Percentiles rank a stretch among this genome's conserved stretches.
Conservation (phyloP, 1,284 basidiomycete species). For the Phylloboletellus chloephorus region DNA sequence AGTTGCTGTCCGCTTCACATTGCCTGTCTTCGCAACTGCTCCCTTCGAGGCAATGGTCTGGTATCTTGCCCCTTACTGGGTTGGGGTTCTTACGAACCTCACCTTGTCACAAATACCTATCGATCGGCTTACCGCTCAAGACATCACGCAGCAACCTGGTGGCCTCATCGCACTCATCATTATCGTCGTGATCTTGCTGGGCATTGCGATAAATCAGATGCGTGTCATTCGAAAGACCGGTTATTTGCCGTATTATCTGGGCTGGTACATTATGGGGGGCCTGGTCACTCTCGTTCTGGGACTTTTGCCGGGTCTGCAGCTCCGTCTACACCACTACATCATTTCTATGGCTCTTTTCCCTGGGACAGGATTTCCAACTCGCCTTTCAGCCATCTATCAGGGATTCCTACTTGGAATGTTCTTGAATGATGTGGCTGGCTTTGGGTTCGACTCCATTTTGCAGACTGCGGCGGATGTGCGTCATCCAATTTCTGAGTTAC, state of each 20-base stretch:
- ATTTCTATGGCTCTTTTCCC: slow-evolving; percentile 72
- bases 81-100: slow-evolving; percentile 64
- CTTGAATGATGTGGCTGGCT: slow-evolving; percentile 70
- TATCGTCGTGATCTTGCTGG: slow-evolving; percentile 58
- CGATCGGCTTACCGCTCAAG: slow-evolving; percentile 64
- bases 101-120: slow-evolving; percentile 70
- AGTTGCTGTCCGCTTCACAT: slow-evolving; percentile 66
- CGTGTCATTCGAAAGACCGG: slow-evolving; percentile 82
- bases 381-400: slow-evolving; percentile 73
- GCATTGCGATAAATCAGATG: slow-evolving; percentile 67
- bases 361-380: slow-evolving; percentile 76
- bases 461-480: slow-evolving; percentile 70
- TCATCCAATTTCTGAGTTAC: slow-evolving; percentile 10
- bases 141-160: slow-evolving; percentile 64
- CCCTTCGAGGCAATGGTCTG: slow-evolving; percentile 71
- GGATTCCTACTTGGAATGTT: slow-evolving; percentile 82
- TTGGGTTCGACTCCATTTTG: slow-evolving; percentile 75
- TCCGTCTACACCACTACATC: slow-evolving; percentile 75
- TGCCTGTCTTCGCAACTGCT: slow-evolving; percentile 63
- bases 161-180: slow-evolving; percentile 70
- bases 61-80: slow-evolving; percentile 79
- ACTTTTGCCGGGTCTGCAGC: slow-evolving; percentile 61
- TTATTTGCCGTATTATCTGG: slow-evolving; percentile 69
- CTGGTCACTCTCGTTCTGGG: slow-evolving; percentile 63
- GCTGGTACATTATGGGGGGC: slow-evolving; percentile 67